Conservation (phyloP, 2,329 filamentous ascomycete genomes). For the Penicillium sp. region DNA sequence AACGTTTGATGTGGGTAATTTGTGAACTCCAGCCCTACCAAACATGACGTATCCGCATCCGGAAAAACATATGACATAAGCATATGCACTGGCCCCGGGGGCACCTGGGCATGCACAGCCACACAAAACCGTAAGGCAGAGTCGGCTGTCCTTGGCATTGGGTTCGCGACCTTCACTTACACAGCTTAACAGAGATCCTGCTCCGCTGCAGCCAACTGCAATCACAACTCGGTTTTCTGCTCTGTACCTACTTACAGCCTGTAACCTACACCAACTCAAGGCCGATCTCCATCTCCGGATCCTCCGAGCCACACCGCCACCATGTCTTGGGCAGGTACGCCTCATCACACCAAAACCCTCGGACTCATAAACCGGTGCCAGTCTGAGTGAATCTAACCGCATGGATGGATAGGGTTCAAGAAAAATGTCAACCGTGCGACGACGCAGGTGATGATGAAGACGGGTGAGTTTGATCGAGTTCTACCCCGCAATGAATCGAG, state of each 20-base stretch:
- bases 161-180: background rate
- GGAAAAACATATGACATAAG: slow-evolving; percentile 7
- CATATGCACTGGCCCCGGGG: background rate
- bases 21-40: slow-evolving; percentile 8
- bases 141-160: slow-evolving; percentile 4
- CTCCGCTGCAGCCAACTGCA: background rate
- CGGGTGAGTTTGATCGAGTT: slow-evolving; percentile 46
- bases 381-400: background rate
- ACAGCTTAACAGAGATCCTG: background rate
- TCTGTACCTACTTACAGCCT: background rate
- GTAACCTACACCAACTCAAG: background rate
- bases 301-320: slow-evolving; percentile 24
- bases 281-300: background rate
- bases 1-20: background rate
- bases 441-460: slow-evolving; percentile 99
- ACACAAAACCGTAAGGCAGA: slow-evolving; percentile 5
- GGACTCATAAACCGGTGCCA: slow-evolving; percentile 1
- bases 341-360: background rate
- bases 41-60: slow-evolving; percentile 17
- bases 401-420: slow-evolving; percentile 60
- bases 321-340: slow-evolving; percentile 64
- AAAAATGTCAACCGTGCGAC: slow-evolving; percentile 98
- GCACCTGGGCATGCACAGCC: slow-evolving; percentile 5
- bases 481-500: slow-evolving; percentile 15
- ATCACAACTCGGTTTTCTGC: background rate